phyloP scores from a whole-genome alignment of 1,284 basidiomycete species.

The Coniophora puteana region DNA sequence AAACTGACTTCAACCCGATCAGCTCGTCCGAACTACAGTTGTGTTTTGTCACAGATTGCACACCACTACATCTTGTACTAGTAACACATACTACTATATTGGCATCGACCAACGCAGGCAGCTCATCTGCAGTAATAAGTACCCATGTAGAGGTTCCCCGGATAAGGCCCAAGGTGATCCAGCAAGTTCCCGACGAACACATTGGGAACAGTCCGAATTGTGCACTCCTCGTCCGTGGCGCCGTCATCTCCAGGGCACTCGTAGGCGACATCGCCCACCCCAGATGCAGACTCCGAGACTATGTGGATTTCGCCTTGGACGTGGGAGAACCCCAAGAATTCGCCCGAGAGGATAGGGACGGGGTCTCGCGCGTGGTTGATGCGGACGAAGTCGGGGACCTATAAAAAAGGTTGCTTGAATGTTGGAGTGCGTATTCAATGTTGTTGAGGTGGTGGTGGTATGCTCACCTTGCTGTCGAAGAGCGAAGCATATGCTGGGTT shows the following conservation, averaged over 20 bases:
- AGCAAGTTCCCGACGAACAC: conserved; percentile 40
- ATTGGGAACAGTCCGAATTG: conserved; percentile 41
- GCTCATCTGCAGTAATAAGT: conserved; percentile 44
- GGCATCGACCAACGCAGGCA: too few species aligned
- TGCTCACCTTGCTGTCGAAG: conserved; percentile 27
- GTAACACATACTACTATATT: too few species aligned
- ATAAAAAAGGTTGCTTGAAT: conserved; percentile 1
- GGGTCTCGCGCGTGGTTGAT: conserved; percentile 44
- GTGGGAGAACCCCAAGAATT: conserved; percentile 40
- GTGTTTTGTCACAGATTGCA: too few species aligned
- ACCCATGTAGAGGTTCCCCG: conserved; percentile 49
- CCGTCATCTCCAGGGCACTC: conserved; percentile 46
- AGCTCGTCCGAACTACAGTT: too few species aligned
- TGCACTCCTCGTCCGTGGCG: conserved; percentile 41
- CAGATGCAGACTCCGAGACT: too few species aligned
- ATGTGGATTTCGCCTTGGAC: conserved; percentile 41
- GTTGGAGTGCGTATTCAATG: neutral
- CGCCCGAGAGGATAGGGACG: conserved; percentile 44
- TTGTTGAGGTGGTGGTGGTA: conserved; percentile 25
- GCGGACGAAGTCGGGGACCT: conserved; percentile 42
- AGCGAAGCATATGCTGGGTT: conserved; percentile 24
- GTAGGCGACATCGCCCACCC: conserved; percentile 31
- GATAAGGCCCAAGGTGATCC: conserved; percentile 53
- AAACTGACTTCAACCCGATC: too few species aligned
- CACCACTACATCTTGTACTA: too few species aligned